Evolutionary conservation across 176 grass and related monocot species (phyloP).

Genomic region (Pontederia paniculata): DNA sequence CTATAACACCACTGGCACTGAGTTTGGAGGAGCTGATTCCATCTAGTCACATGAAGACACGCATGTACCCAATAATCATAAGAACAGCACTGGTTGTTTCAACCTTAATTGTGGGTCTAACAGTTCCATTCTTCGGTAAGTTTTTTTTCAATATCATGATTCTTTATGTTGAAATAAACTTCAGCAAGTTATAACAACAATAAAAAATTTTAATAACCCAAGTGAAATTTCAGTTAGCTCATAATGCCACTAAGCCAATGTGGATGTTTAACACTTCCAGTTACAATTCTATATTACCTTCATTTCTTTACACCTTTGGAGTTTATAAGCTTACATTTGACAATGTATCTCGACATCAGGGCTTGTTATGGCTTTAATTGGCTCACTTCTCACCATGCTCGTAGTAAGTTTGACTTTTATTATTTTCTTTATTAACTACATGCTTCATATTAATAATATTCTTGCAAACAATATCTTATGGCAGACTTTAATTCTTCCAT

Average conservation of each 20-base stretch:
- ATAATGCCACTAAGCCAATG: too few relatives aligned
- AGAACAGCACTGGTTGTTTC: slow-evolving; percentile 61
- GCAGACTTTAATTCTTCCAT: slow-evolving; percentile 77
- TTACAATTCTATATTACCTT: too few relatives aligned
- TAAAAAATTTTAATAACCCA: too few relatives aligned
- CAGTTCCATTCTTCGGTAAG: slow-evolving; percentile 87
- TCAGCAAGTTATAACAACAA: neutral
- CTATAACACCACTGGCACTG: slow-evolving; percentile 63
- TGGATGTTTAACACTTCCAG: too few relatives aligned
- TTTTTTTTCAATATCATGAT: neutral
- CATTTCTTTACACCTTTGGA: too few relatives aligned
- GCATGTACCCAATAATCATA: slow-evolving; percentile 61
- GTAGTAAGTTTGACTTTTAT: slow-evolving; percentile 46
- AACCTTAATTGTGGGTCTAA: slow-evolving; percentile 62
- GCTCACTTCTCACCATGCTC: slow-evolving; percentile 93
- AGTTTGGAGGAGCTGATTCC: slow-evolving; percentile 89
- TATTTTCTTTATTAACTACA: slow-evolving; percentile 1
- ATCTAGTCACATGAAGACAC: slow-evolving; percentile 43
- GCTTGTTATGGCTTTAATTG: slow-evolving; percentile 87
- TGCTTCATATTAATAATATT: neutral
- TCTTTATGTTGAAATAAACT: neutral
- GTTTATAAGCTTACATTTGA: neutral
- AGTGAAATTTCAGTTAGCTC: too few relatives aligned
- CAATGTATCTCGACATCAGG: slow-evolving; percentile 21
- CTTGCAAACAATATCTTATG: slow-evolving; percentile 8